These are phyloP conservation scores for Jackrogersella multiformis DNA, from an alignment of 495 filamentous ascomycete species.

Conservation along the genomic window DNA sequence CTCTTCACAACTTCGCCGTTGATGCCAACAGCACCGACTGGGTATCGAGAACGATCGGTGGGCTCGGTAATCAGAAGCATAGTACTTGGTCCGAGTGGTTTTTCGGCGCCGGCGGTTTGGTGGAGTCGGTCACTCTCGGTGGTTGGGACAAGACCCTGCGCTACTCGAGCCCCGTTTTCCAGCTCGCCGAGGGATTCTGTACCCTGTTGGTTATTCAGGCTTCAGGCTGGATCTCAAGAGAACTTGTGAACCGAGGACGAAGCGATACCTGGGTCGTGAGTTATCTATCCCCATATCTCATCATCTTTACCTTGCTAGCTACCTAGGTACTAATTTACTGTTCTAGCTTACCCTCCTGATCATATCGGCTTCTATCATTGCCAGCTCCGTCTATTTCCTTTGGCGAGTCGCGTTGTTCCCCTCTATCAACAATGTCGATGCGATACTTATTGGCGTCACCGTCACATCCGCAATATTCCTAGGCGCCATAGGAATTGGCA, in stretches of 20 bases:
- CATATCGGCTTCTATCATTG: slow-evolving; percentile 87
- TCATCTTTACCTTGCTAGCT: background rate
- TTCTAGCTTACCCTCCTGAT: slow-evolving; percentile 84
- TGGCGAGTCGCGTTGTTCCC: slow-evolving; percentile 95
- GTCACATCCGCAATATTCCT: slow-evolving; percentile 92
- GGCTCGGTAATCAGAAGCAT: slow-evolving; percentile 65
- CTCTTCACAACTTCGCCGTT: slow-evolving; percentile 90
- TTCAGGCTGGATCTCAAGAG: slow-evolving; percentile 91
- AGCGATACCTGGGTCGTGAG: slow-evolving; percentile 98
- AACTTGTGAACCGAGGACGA: slow-evolving; percentile 89
- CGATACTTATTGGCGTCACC: slow-evolving; percentile 88
- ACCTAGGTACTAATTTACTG: slow-evolving; percentile 46
- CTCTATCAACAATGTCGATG: slow-evolving; percentile 91
- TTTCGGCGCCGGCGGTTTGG: slow-evolving; percentile 78
- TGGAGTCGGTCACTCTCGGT: slow-evolving; percentile 81
- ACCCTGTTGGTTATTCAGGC: slow-evolving; percentile 95
- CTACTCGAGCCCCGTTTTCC: slow-evolving; percentile 96
- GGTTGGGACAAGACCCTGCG: slow-evolving; percentile 88
- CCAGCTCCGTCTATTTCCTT: slow-evolving; percentile 93
- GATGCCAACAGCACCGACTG: slow-evolving; percentile 79
- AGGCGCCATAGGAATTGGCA: slow-evolving; percentile 92
- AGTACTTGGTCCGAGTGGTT: slow-evolving; percentile 79
- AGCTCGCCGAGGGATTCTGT: slow-evolving; percentile 94
- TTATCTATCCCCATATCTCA: slow-evolving; percentile 34
- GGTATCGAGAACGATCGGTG: slow-evolving; percentile 81